These are phyloP conservation scores for Apiospora kogelbergensis DNA, from an alignment of 2,329 filamentous ascomycete genomes.

Conservation along the genomic window DNA sequence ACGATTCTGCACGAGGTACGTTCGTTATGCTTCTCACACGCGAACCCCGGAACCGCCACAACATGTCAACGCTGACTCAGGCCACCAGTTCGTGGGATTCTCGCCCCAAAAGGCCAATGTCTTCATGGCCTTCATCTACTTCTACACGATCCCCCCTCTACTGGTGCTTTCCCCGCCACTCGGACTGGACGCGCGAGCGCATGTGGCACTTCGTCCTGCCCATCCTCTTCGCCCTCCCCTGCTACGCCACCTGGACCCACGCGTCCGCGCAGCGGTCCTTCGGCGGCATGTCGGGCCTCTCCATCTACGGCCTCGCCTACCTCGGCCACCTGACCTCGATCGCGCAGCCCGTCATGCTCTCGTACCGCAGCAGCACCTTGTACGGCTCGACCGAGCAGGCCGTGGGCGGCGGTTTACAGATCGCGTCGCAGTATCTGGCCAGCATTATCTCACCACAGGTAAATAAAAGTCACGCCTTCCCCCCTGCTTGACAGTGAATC, in stretches of 20 bases:
- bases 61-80: no score
- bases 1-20: neutral
- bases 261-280: neutral
- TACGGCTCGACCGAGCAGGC: neutral
- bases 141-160: neutral
- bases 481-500: no score
- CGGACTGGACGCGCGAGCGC: constrained; percentile 8
- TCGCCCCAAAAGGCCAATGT: neutral
- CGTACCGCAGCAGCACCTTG: neutral
- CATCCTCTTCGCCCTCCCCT: neutral
- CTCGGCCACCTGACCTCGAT: neutral
- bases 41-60: no score
- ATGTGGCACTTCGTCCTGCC: constrained; percentile 4
- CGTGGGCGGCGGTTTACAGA: neutral
- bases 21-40: no score
- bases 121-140: neutral
- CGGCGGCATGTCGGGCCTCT: neutral
- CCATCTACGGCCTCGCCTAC: neutral
- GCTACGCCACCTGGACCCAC: neutral
- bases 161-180: neutral
- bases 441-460: neutral
- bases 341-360: neutral
- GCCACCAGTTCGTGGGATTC: neutral
- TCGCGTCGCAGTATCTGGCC: neutral
- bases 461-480: no score